Conservation (phyloP, 768 basidiomycete genomes). For the Mycena chlorophos region DNA sequence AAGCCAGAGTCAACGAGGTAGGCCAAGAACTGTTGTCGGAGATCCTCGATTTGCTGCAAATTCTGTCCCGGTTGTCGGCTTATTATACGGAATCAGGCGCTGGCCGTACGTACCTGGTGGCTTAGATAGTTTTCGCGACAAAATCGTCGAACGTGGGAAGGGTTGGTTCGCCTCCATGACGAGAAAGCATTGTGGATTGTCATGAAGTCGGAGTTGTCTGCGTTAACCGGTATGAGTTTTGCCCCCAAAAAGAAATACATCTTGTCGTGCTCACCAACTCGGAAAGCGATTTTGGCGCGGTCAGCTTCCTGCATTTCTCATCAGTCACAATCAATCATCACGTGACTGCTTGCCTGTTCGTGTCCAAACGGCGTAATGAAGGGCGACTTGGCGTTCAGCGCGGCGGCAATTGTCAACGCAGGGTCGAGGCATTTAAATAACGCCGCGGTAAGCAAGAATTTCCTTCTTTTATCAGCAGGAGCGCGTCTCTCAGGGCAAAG, state of each 20-base stretch:
- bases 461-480: conserved; percentile 45
- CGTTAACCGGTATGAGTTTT: background rate
- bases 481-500: background rate
- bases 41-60: conserved; percentile 93
- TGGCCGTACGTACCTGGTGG: conserved; percentile 56
- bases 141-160: conserved; percentile 65
- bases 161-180: conserved; percentile 79
- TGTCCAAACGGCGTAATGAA: conserved; percentile 88
- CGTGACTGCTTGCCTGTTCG: conserved; percentile 44
- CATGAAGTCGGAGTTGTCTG: conserved; percentile 93
- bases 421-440: conserved; percentile 91
- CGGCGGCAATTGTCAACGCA: conserved; percentile 93
- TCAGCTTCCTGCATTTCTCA: conserved; percentile 71
- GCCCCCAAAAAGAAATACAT: background rate
- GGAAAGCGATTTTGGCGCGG: conserved; percentile 78
- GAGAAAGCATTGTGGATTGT: conserved; percentile 90
- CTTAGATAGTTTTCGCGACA: conserved; percentile 81
- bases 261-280: conserved; percentile 51
- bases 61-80: conserved; percentile 49
- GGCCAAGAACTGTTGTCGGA: conserved; percentile 87
- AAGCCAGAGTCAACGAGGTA: conserved; percentile 89
- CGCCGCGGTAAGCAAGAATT: conserved; percentile 83
- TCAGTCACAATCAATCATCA: background rate
- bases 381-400: conserved; percentile 89
- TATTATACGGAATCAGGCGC: background rate